Evolutionary conservation across 2,329 filamentous ascomycete species (phyloP).

Genomic region (Xylaria sp.): DNA sequence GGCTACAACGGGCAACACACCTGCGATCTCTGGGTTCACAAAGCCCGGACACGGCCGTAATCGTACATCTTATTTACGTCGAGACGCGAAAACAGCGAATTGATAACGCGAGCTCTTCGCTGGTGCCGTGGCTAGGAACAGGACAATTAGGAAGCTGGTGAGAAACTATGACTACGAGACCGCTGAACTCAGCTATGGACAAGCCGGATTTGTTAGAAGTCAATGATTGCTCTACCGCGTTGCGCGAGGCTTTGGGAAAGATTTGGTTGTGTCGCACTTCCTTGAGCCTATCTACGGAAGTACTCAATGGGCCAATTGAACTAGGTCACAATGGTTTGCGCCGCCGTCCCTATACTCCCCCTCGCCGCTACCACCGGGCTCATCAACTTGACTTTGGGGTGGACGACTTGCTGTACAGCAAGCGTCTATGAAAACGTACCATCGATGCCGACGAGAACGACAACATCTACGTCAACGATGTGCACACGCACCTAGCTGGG

Average conservation of each 20-base stretch:
- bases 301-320: neutral
- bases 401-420: constrained; percentile 54
- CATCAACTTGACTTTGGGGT: constrained; percentile 30
- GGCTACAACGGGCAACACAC: no score
- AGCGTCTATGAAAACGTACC: constrained; percentile 52
- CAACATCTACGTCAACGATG: constrained; percentile 68
- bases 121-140: no score
- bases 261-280: neutral
- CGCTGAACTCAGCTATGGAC: no score
- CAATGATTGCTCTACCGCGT: neutral
- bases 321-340: constrained; percentile 20
- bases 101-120: no score
- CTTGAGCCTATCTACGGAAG: neutral
- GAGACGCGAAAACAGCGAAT: no score
- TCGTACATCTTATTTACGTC: no score
- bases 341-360: constrained; percentile 11
- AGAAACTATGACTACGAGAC: no score
- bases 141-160: no score
- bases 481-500: constrained; percentile 68
- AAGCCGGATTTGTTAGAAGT: neutral
- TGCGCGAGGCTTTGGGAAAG: neutral
- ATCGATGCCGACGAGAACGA: constrained; percentile 53
- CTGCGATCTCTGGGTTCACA: no score
- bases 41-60: no score
- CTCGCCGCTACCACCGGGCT: constrained; percentile 19